Base-by-base conservation (phyloP, 305 asterid species). In the Ajuga reptans region DNA sequence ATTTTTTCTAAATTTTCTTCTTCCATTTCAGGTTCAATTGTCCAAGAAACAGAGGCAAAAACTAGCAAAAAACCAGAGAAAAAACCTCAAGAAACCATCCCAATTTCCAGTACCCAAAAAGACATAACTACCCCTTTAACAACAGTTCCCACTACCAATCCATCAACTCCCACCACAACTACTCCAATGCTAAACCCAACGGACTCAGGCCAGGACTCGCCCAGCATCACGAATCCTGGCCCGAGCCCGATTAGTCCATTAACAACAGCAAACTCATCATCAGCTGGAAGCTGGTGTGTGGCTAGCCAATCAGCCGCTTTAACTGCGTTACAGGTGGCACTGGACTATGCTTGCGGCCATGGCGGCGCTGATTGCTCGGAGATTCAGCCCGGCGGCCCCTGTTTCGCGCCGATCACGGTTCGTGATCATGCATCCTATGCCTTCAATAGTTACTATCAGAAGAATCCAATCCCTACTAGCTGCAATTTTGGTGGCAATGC, bases 401-500 rank as follows among this genome's bases (percentile, higher is more conserved):
- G 97, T 49, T 88, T 68, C 64, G 47, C 8, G 47, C 97, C 96
- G 8, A 69, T 68, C 47, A 79, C 79, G 0, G 57, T 88, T 3
- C 85, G 71, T 29, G 78, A 75, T 41, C 94, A 86, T 39, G 90
- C 97, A 54, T 88, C 97, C 9, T 86, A 77, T 55, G 96, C 96
- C 4, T 85, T 88, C 85, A 90, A 90, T 42, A 82, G 80, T 54
- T 90, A 82, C 60, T 87, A 90, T 72, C 95, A 82, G 72, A 87
- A 75, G 79, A 90, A 86, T 66, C 94, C 94, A 0, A 72, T 85
- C 71, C 96, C 94, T 0, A 82, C 77, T 27, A 90, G 94, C 79
- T 90, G 97, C 73, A 82, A 78, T 78, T 90, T 90, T 63, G 94
- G 82, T 66, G 95, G 95, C 73, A 76, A 86, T 31, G 97, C 96